Evolutionary conservation across 2,329 filamentous ascomycete genomes (phyloP), one percentile per base, ranked within the genome.

Genomic region (Apiospora arundinis): DNA sequence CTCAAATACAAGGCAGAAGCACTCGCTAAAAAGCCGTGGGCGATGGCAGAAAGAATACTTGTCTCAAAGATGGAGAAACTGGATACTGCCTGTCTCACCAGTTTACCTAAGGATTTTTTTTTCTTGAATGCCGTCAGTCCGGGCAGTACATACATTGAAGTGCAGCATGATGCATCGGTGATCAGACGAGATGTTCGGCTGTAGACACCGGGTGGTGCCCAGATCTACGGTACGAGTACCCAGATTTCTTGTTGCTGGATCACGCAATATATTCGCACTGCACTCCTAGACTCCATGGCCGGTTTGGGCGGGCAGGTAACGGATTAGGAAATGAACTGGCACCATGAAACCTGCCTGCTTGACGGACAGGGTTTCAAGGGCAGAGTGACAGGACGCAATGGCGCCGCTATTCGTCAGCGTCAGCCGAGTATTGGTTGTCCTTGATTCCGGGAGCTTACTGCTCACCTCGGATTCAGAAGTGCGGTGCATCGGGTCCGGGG

Each of bases 191-290:
- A 40, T 63, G 56, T 63, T 40, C 32, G 56, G 56, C 28, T 37
- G 52, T 60, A 60, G 28, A 32, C 25, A 56, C 52, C 56, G 56
- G 56, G 21, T 63, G 56, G 21, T 63, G 56, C 56, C 56, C 32
- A 63, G 56, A 63, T 63, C 56, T 63, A n/a, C 56, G 56, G 56
- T 63, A 63, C 56, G 32, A 63, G 56, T 63, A 40, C 56, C 56
- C 56, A 63, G 56, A 63, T 40, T 63, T 63, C 56, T 23, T 63
- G 18, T 63, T 63, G 32, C 56, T 63, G 40, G 56, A 63, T 63
- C 56, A 63, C 56, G 56, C 56, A 63, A 63, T 60, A 45, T 45
- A 16, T 40, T 63, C 48, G 32, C 56, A 63, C 32, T 40, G 56
- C 56, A n/a, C 5, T 46, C 6, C 42, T 18, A 63, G 16, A 25